Evolutionary conservation across 331 rosid genomes (phyloP).

Genomic region (Rhamnella rubrinervis): DNA sequence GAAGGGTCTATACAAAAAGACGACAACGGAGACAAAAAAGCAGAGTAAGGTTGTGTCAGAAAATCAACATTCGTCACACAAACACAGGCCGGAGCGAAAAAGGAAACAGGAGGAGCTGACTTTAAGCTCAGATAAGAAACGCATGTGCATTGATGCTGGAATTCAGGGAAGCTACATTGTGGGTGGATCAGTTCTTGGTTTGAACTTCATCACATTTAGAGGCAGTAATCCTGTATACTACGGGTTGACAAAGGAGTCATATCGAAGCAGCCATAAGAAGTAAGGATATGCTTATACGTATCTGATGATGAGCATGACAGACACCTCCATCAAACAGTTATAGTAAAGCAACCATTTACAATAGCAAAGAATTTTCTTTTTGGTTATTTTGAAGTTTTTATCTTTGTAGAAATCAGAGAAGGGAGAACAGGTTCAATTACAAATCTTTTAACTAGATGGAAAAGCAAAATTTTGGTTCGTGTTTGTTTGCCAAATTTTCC

Average conservation of each 20-base stretch:
- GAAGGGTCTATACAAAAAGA: conserved; percentile 31
- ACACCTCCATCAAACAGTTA: too few species aligned
- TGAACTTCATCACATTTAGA: conserved; percentile 67
- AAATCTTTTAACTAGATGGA: too few species aligned
- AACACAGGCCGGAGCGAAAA: neutral
- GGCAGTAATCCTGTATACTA: conserved; percentile 54
- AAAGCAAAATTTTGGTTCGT: too few species aligned
- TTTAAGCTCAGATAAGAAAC: conserved; percentile 25
- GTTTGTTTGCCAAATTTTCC: too few species aligned
- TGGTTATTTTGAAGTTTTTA: too few species aligned
- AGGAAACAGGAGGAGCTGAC: conserved; percentile 1
- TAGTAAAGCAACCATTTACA: neutral
- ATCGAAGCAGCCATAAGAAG: conserved; percentile 24
- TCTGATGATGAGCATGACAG: neutral
- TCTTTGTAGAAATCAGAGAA: too few species aligned
- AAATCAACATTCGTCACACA: neutral
- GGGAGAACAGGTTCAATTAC: too few species aligned
- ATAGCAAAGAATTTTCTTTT: too few species aligned
- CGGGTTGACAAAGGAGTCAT: conserved; percentile 63
- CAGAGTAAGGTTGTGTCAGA: neutral
- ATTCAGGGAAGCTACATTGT: conserved; percentile 50
- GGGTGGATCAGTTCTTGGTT: conserved; percentile 79
- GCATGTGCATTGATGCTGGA: conserved; percentile 18
- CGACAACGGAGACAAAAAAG: conserved; percentile 31
- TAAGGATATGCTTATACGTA: neutral